Percentiles rank a stretch among this genome's conserved stretches.
Evolutionary conservation across 2,329 filamentous ascomycete species (phyloP).

Genomic region (Camptophora hylomeconis): DNA sequence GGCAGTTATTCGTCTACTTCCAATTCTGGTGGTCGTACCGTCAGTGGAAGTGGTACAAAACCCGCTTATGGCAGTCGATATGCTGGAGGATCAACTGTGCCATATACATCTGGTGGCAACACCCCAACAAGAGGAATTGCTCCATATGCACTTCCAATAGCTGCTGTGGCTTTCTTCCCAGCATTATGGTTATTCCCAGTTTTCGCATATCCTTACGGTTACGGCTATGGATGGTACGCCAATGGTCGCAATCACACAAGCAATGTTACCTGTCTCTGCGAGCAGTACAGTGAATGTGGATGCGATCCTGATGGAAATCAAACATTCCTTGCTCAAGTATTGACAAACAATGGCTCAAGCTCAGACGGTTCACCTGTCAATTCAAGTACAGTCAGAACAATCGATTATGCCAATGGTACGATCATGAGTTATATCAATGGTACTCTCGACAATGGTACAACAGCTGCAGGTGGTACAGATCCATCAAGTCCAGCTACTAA

Average conservation of each 20-base stretch:
- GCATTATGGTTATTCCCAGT: constrained; percentile 41
- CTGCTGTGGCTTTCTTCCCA: constrained; percentile 35
- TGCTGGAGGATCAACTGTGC: constrained; percentile 38
- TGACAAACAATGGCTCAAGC: constrained; percentile 27
- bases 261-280: constrained; percentile 43
- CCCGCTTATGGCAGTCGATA: constrained; percentile 41
- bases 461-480: constrained; percentile 22
- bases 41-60: constrained; percentile 27
- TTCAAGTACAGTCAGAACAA: constrained; percentile 23
- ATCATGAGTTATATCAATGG: constrained; percentile 35
- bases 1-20: constrained; percentile 13
- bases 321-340: constrained; percentile 29
- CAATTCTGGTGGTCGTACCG: constrained; percentile 22
- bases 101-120: constrained; percentile 34
- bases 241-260: constrained; percentile 26
- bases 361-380: constrained; percentile 24
- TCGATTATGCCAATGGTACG: constrained; percentile 30
- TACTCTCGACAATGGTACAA: constrained; percentile 32
- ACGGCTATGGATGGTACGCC: constrained; percentile 30
- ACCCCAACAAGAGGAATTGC: constrained; percentile 35
- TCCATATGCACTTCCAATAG: constrained; percentile 35
- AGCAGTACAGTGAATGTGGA: constrained; percentile 40
- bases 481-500: constrained; percentile 14
- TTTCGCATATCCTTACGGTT: constrained; percentile 41
- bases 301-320: constrained; percentile 40